These are phyloP conservation scores for Zelopaecilomyces penicillatus DNA, from an alignment of 2,329 filamentous ascomycete species.

Conservation along the genomic window DNA sequence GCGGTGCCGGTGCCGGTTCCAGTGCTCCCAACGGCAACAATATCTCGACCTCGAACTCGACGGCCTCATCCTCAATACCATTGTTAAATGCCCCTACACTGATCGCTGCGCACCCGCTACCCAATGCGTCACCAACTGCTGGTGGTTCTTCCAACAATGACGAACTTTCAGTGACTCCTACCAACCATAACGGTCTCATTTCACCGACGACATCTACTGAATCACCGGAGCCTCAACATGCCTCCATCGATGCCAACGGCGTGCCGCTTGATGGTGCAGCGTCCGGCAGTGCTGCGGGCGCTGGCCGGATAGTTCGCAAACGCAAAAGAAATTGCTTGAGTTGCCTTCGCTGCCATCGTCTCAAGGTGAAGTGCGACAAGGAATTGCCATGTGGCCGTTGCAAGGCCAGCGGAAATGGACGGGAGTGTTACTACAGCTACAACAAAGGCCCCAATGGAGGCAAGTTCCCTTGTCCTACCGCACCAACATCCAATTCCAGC, in stretches of 20 bases:
- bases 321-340: constrained; percentile 29
- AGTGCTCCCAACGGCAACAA: not conserved
- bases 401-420: constrained; percentile 24
- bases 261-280: constrained; percentile 2
- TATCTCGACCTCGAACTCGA: too few species aligned
- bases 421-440: constrained; percentile 29
- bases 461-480: constrained; percentile 24
- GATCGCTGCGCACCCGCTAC: too few species aligned
- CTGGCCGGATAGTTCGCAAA: constrained; percentile 21
- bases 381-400: constrained; percentile 27
- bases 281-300: not conserved
- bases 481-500: constrained; percentile 11
- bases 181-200: constrained; percentile 17
- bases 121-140: constrained; percentile 1
- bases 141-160: constrained; percentile 1
- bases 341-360: constrained; percentile 27
- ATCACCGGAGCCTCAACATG: constrained; percentile 17
- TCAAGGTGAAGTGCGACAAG: constrained; percentile 31
- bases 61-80: too few species aligned
- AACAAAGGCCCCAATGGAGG: constrained; percentile 28
- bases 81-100: too few species aligned
- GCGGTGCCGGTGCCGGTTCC: constrained; percentile 3
- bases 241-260: constrained; percentile 7
- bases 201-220: constrained; percentile 21
- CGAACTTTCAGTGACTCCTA: not conserved